A percentile compares a stretch with the other conserved stretches of the same genome.
phyloP scores from a whole-genome alignment of 257 asterid species.

The Scutellaria baicalensis region DNA sequence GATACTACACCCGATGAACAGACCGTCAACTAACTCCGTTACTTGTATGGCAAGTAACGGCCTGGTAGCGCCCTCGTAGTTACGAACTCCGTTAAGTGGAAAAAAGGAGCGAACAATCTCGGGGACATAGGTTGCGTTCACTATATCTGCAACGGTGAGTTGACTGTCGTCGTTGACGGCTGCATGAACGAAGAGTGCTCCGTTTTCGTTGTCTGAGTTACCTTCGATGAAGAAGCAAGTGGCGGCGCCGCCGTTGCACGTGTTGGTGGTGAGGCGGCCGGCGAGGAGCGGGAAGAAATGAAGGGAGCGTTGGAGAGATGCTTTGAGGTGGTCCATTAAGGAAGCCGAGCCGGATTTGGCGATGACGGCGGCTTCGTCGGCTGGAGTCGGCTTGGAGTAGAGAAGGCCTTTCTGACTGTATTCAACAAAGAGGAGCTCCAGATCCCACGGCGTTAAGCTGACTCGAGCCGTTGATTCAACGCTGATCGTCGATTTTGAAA shows the following conservation, averaged over 20 bases:
- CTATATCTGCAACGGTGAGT: constrained; percentile 19
- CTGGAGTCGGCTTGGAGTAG: constrained; percentile 9
- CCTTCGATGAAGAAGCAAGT: constrained; percentile 21
- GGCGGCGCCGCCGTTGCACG: constrained; percentile 1
- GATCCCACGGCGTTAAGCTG: constrained; percentile 26
- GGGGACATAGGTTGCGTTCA: constrained; percentile 8
- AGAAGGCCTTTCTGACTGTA: constrained; percentile 35
- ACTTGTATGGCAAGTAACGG: constrained; percentile 35
- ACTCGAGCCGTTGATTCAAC: constrained; percentile 5
- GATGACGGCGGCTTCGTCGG: neutral
- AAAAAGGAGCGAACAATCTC: constrained; percentile 18
- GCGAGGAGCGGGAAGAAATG: constrained; percentile 32
- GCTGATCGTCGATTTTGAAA: constrained; percentile 11
- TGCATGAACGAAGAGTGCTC: constrained; percentile 30
- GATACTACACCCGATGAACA: constrained; percentile 31
- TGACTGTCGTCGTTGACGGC: neutral
- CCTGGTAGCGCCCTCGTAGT: constrained; percentile 22
- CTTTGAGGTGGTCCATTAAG: constrained; percentile 28
- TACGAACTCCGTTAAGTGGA: constrained; percentile 23
- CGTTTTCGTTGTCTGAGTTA: constrained; percentile 3
- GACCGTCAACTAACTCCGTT: constrained; percentile 31
- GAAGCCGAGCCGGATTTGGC: neutral
- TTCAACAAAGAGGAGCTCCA: constrained; percentile 23
- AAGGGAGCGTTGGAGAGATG: constrained; percentile 27
- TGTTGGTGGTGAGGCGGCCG: constrained; percentile 27